phyloP scores from a whole-genome alignment of 2,329 filamentous ascomycete species.

The Colletotrichum magnum region DNA sequence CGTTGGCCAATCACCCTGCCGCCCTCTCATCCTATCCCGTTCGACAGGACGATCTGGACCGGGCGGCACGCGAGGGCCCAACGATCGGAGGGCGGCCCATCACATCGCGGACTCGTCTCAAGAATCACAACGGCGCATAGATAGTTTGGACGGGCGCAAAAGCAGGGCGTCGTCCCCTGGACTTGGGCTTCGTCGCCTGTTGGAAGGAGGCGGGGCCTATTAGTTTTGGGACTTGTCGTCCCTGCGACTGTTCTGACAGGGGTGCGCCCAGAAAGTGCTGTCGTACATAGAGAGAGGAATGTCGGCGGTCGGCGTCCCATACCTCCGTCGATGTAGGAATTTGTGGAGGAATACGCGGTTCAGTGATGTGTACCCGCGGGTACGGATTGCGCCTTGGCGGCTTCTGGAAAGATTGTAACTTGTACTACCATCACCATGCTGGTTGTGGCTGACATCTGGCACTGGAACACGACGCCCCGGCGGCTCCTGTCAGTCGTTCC shows the following conservation, averaged over 20 bases:
- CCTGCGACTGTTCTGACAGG: background rate
- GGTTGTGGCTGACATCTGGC: background rate
- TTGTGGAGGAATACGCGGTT: conserved; percentile 1
- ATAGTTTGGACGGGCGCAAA: background rate
- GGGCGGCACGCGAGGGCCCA: background rate
- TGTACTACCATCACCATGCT: background rate
- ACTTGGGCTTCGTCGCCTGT: background rate
- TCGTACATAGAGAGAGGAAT: background rate
- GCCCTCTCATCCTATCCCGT: conserved; percentile 1
- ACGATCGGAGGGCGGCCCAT: background rate
- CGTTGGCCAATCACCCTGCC: background rate
- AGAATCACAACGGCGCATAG: background rate
- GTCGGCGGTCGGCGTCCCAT: background rate
- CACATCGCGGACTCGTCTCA: conserved; percentile 5
- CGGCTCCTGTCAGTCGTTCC: conserved; percentile 10
- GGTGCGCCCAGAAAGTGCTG: background rate
- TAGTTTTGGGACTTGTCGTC: background rate
- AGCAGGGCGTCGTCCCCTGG: background rate
- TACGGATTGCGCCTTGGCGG: background rate
- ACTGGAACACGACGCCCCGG: background rate
- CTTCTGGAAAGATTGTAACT: background rate
- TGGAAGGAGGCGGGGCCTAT: too few relatives aligned
- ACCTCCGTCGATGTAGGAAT: background rate
- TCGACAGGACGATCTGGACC: conserved; percentile 9
- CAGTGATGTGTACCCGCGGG: background rate